Evolutionary conservation across 768 basidiomycete species (phyloP).

Genomic region (Calocera viscosa): DNA sequence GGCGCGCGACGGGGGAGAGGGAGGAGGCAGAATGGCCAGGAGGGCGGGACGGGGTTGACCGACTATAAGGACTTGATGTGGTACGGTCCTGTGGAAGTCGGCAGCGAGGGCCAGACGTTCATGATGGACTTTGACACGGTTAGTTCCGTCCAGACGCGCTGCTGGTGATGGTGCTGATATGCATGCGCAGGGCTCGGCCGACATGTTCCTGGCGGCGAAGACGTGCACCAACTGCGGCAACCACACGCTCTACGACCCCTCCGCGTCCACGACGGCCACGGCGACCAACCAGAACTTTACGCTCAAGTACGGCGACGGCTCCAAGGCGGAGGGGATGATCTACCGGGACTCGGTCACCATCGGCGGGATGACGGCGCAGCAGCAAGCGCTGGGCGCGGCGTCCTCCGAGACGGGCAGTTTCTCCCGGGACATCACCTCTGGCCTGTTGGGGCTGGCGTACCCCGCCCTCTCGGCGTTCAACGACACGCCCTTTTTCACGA

Average conservation of each 20-base stretch:
- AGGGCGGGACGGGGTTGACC: conserved; percentile 14
- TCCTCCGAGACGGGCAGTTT: conserved; percentile 9
- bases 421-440: conserved; percentile 8
- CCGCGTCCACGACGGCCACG: conserved; percentile 24
- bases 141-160: conserved; percentile 24
- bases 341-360: conserved; percentile 34
- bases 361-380: conserved; percentile 20
- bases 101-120: conserved; percentile 28
- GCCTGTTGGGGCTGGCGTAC: conserved; percentile 19
- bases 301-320: conserved; percentile 41
- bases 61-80: conserved; percentile 26
- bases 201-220: conserved; percentile 15
- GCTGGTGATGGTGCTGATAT: conserved; percentile 37
- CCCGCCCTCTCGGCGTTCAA: conserved; percentile 20
- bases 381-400: conserved; percentile 21
- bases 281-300: conserved; percentile 27
- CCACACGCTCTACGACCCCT: conserved; percentile 29
- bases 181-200: conserved; percentile 7
- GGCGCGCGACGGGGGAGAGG: background rate
- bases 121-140: conserved; percentile 33
- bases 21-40: background rate
- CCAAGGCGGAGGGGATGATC: conserved; percentile 32
- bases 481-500: conserved; percentile 22
- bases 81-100: conserved; percentile 31
- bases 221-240: conserved; percentile 27